phyloP scores from a whole-genome alignment of 1,284 basidiomycete genomes.

The Rhodotorula sp. region DNA sequence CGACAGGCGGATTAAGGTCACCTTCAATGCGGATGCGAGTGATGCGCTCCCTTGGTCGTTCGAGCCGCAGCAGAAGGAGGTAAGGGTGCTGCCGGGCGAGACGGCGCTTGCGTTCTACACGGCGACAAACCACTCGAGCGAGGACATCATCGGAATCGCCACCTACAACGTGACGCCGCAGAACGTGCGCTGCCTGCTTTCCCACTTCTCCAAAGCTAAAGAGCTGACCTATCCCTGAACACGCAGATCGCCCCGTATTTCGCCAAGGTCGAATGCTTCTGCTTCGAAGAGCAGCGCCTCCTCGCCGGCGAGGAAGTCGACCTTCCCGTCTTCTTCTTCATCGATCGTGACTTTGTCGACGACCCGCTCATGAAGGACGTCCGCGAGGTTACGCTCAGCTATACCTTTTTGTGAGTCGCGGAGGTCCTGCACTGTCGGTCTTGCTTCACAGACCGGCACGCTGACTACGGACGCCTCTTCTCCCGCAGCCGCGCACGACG shows the following conservation, averaged over 20 bases:
- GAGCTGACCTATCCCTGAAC: too few relatives aligned
- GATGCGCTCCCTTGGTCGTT: constrained; percentile 93
- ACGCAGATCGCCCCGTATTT: constrained; percentile 97
- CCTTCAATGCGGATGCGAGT: constrained; percentile 89
- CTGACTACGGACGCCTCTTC: too few relatives aligned
- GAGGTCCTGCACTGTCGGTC: too few relatives aligned
- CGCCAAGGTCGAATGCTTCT: constrained; percentile 99
- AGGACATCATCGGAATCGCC: constrained; percentile 96
- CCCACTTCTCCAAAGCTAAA: too few relatives aligned
- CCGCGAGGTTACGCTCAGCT: constrained; percentile 88
- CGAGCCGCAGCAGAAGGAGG: constrained; percentile 82
- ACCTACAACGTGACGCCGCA: constrained; percentile 97
- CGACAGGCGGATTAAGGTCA: constrained; percentile 68
- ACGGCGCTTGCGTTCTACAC: constrained; percentile 95
- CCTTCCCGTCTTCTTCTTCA: constrained; percentile 97
- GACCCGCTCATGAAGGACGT: constrained; percentile 82
- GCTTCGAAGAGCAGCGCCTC: constrained; percentile 97
- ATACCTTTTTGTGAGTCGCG: constrained; percentile 81
- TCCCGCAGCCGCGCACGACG: constrained; percentile 32
- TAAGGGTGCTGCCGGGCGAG: constrained; percentile 91
- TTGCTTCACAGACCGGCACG: too few relatives aligned
- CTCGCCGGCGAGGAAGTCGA: constrained; percentile 96
- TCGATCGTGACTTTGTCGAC: constrained; percentile 84
- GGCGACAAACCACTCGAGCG: constrained; percentile 77
- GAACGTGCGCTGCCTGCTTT: constrained; percentile 59